Evolutionary conservation across 2,329 filamentous ascomycete genomes (phyloP), one percentile per base, ranked within the genome.

Genomic region (Amauroascus niger): DNA sequence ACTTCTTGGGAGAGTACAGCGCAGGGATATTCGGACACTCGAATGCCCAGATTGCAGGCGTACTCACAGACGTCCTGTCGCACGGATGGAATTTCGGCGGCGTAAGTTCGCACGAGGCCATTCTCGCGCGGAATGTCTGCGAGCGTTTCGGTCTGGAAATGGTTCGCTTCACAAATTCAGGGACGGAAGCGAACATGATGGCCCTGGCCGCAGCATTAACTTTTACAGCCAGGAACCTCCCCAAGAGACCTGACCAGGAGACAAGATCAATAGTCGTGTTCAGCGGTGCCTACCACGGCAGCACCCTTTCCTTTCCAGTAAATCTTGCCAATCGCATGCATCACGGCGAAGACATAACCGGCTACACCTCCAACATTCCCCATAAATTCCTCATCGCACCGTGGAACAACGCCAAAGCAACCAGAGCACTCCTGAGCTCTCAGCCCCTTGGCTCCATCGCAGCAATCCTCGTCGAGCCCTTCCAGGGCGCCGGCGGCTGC

Each of bases 1-100:
- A 41, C 20, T 41, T 41, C 39, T 70, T 82, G 1, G 77, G 78
- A 32, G 83, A 86, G 64, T 80, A 80, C 61, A 80, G 79, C 0
- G 83, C 83, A 1, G 81, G 79, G 1, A 71, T 87, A 11, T 85
- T 79, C 61, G 83, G 83, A 0, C 83, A 87, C 66, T 82, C 79
- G 1, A 73, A 84, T 51, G 75, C 78, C 0, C 59, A 69, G 1
- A 78, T 87, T 52, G 63, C 72, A 2, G 60, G 67, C 0, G 73
- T 81, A 0, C 68, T 86, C 22, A 55, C 65, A 9, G 59, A 69
- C 5, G 71, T 75, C 1, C 61, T 81, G 2, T 61, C 71, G 1
- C 64, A 67, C 5, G 81, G 82, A 3, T 65, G 82, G 58, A 81
- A 74, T 55, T 71, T 81, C 14, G 79, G 82, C 4, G 76, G 71